A percentile compares a stretch with the other conserved stretches of the same genome.
These are phyloP conservation scores for Penicillium simplicissimum DNA, from an alignment of 495 filamentous ascomycete species.

Conservation along the genomic window DNA sequence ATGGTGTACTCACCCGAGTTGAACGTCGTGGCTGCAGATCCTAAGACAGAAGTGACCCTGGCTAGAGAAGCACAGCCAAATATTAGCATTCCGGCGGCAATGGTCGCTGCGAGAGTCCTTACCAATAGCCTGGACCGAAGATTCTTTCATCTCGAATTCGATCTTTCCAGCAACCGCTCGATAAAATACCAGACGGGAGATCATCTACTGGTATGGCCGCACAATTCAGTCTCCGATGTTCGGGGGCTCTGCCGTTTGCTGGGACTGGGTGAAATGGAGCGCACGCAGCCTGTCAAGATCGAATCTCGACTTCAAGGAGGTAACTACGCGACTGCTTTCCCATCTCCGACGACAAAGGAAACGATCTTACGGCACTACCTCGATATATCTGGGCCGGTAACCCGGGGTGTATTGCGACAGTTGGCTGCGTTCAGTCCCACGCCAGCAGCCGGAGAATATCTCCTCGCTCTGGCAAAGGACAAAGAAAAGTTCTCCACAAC, in stretches of 20 bases:
- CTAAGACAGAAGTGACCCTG: neutral
- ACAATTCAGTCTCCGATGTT: constrained; percentile 55
- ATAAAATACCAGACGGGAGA: constrained; percentile 65
- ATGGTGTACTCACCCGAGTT: neutral
- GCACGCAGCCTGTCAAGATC: constrained; percentile 7
- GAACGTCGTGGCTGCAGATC: neutral
- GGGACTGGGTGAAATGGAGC: constrained; percentile 11
- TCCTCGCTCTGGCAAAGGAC: constrained; percentile 19
- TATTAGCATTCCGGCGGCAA: constrained; percentile 16
- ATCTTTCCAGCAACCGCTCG: constrained; percentile 32
- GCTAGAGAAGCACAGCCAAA: neutral
- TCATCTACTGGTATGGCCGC: constrained; percentile 65
- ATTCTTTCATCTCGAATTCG: constrained; percentile 43
- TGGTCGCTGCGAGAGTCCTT: constrained; percentile 11
- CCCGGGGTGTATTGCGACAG: constrained; percentile 26
- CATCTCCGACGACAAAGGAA: constrained; percentile 33
- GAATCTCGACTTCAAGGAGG: constrained; percentile 3
- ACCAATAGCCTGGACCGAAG: constrained; percentile 16
- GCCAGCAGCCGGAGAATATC: constrained; percentile 17
- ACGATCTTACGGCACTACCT: constrained; percentile 37
- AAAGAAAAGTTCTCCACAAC: constrained; percentile 13
- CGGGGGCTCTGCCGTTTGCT: constrained; percentile 16
- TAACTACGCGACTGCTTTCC: constrained; percentile 15
- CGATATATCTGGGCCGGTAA: constrained; percentile 41
- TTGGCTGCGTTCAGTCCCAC: constrained; percentile 33